Conservation (phyloP, 1,284 basidiomycete species). For the Apiotrichum brassicae region DNA sequence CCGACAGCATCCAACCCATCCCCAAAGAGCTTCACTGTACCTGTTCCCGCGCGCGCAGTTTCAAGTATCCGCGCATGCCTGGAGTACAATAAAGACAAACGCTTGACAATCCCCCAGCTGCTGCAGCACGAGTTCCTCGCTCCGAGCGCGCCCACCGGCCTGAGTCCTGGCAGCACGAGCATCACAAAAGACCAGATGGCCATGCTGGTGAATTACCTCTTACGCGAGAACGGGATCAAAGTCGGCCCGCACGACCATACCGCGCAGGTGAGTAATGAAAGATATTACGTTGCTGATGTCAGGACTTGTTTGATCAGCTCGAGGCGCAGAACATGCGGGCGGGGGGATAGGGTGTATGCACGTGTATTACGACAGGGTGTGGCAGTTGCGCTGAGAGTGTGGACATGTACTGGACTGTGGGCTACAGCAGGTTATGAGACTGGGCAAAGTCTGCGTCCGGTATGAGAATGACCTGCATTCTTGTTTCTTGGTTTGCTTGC, state of each 20-base stretch:
- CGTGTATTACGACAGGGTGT: no score
- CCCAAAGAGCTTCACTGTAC: conserved; percentile 26
- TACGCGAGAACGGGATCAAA: conserved; percentile 24
- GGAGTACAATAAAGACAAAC: conserved; percentile 47
- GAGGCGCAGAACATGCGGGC: conserved; percentile 31
- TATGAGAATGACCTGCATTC: no score
- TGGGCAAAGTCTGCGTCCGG: no score
- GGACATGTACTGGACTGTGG: no score
- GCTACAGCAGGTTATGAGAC: no score
- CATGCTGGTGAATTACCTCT: conserved; percentile 36
- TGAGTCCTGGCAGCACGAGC: conserved; percentile 34
- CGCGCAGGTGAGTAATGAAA: no score
- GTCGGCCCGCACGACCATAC: conserved; percentile 19
- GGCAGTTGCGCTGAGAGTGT: no score
- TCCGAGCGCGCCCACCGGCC: conserved; percentile 13
- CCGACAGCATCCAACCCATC: background rate
- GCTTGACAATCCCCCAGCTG: conserved; percentile 51
- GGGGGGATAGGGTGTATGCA: no score
- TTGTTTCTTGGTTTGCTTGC: no score
- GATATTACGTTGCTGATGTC: no score
- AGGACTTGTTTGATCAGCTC: conserved; percentile 38
- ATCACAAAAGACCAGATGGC: conserved; percentile 41
- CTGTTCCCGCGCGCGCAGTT: conserved; percentile 48
- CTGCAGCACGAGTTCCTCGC: conserved; percentile 48
- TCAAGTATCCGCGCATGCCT: conserved; percentile 50